Evolutionary conservation across 2,329 filamentous ascomycete species (phyloP).

Genomic region (Cladobotryum protrusum): DNA sequence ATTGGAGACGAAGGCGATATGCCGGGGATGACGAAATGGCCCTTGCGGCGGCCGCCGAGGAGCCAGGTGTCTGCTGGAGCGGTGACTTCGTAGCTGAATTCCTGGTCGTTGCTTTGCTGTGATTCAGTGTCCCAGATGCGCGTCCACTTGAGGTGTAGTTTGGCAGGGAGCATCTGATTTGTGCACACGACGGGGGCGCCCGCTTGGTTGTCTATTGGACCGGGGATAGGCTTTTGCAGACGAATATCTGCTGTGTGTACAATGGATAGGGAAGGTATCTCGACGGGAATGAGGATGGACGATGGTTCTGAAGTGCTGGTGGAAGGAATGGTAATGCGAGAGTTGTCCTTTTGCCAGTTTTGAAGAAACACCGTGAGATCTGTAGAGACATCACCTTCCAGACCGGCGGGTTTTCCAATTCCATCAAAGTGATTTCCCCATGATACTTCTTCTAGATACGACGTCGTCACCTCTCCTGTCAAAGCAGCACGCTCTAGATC

Average conservation of each 20-base stretch:
- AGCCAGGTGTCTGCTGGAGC: slow-evolving; percentile 74
- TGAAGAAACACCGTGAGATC: slow-evolving; percentile 25
- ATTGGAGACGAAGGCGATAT: slow-evolving; percentile 26
- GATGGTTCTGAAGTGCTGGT: slow-evolving; percentile 31
- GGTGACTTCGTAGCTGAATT: slow-evolving; percentile 79
- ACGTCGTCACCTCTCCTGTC: slow-evolving; percentile 45
- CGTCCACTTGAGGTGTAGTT: slow-evolving; percentile 57
- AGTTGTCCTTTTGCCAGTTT: slow-evolving; percentile 26
- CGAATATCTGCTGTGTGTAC: slow-evolving; percentile 72
- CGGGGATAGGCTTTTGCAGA: slow-evolving; percentile 36
- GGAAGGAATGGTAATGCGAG: slow-evolving; percentile 21
- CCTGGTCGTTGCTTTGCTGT: slow-evolving; percentile 43
- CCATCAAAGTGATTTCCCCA: slow-evolving; percentile 48
- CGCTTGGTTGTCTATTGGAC: slow-evolving; percentile 23
- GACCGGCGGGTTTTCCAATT: slow-evolving; percentile 35
- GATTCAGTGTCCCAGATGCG: slow-evolving; percentile 52
- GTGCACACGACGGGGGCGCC: slow-evolving; percentile 44
- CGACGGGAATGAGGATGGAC: slow-evolving; percentile 82
- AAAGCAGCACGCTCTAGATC: slow-evolving; percentile 53
- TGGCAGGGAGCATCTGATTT: slow-evolving; percentile 60
- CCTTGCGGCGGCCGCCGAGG: slow-evolving; percentile 72
- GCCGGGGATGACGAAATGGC: slow-evolving; percentile 61
- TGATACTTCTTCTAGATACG: slow-evolving; percentile 37
- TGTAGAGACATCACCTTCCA: slow-evolving; percentile 24
- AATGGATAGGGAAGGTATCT: slow-evolving; percentile 76